Conservation (phyloP, 2,329 filamentous ascomycete species). For the Stagonosporopsis rhizophila region DNA sequence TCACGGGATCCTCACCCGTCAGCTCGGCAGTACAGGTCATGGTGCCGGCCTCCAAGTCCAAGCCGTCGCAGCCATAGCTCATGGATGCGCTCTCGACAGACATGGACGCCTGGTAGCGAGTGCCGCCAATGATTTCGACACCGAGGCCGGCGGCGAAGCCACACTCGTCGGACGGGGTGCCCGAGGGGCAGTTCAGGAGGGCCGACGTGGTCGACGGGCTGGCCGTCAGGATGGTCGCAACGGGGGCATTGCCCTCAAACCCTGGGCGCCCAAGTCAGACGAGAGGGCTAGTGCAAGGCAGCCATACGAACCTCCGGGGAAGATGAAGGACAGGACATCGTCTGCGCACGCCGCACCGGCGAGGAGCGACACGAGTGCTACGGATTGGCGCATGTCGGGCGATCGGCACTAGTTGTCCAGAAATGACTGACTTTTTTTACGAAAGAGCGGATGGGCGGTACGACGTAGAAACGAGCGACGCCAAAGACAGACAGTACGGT, state of each 20-base stretch:
- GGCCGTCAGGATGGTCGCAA: slow-evolving; percentile 32
- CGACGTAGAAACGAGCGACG: slow-evolving; percentile 18
- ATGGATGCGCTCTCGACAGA: slow-evolving; percentile 23
- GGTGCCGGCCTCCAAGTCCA: slow-evolving; percentile 27
- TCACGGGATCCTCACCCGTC: slow-evolving; percentile 26
- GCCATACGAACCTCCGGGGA: slow-evolving; percentile 29
- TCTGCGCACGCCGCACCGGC: slow-evolving; percentile 27
- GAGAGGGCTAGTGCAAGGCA: neutral
- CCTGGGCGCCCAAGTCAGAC: slow-evolving; percentile 13
- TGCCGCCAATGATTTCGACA: slow-evolving; percentile 22
- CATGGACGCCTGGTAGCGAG: slow-evolving; percentile 31
- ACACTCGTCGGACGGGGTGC: slow-evolving; percentile 29
- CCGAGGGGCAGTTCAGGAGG: slow-evolving; percentile 32
- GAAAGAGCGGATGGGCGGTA: slow-evolving; percentile 2
- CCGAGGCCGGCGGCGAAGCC: slow-evolving; percentile 34
- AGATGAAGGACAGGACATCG: slow-evolving; percentile 31
- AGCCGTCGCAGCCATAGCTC: slow-evolving; percentile 36
- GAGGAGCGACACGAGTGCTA: slow-evolving; percentile 27
- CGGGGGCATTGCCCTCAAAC: slow-evolving; percentile 28
- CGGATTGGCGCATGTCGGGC: slow-evolving; percentile 32
- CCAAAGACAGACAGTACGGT: neutral
- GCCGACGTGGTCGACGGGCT: slow-evolving; percentile 34
- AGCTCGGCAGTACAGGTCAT: slow-evolving; percentile 38
- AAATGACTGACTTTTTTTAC: neutral
- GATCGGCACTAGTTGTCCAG: slow-evolving; percentile 10